Evolutionary conservation across 2,329 filamentous ascomycete species (phyloP), one percentile per base, ranked within the genome.

Genomic region (Cercospora zeae-maydis): DNA sequence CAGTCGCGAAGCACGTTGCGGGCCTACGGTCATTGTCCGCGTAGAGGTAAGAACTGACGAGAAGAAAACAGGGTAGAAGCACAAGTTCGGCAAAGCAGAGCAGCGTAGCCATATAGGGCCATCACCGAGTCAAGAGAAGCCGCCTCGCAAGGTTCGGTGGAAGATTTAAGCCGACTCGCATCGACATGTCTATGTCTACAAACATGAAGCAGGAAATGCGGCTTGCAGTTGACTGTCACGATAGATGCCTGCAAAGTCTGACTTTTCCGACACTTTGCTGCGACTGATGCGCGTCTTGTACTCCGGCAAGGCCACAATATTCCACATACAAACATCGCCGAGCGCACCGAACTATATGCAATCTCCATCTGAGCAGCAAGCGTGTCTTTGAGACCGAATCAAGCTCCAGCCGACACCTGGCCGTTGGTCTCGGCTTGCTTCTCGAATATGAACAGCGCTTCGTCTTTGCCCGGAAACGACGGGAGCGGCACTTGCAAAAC

Each of bases 381-480:
- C 39, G 10, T 45, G 19, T 11, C 16, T 10, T 47, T 13, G 19
- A 8, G 11, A 19, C 21, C 13, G 21, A n/a, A n/a, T 27, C 42
- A 49, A 49, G 21, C 42, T 49, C 21, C 42, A 49, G 42, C 42
- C 21, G 42, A 27, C 14, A 21, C 13, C 21, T 49, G 13, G 8
- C 13, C 42, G 24, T 27, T 49, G 21, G 2, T 4, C 58, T 61
- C 39, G 13, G 31, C 30, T 39, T 63, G 62, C 65, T 70, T 75
- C 68, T 77, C 73, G 59, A 88, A 91, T 19, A 90, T 82, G 75
- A 87, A 92, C 60, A 92, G 71, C 0, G 86, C 89, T 76, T 92
- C 89, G 69, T 92, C 89, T 74, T 92, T 92, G 30, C 87, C 89
- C 2, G 88, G 85, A 75, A 92, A 92, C 73, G 87, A 90, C 21